A percentile compares a stretch with the other conserved stretches of the same genome.
phyloP scores from a whole-genome alignment of 257 asterid genomes.

The Solanum chilense region DNA sequence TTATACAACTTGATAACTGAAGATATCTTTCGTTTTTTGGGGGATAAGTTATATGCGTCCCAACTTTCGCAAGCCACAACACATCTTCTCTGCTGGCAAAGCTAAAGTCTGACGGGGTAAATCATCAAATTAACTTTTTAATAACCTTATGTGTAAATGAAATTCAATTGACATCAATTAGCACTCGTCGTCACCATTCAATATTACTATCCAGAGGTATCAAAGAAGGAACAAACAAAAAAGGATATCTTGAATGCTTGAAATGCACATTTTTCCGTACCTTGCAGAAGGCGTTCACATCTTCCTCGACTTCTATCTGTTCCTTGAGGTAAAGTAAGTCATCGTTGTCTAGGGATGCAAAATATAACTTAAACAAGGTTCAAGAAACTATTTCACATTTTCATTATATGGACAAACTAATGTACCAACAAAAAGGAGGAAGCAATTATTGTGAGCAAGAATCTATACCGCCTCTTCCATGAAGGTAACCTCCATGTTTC shows the following conservation, averaged over 20 bases:
- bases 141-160: neutral
- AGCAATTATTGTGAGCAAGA: neutral
- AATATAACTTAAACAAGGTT: slow-evolving; percentile 22
- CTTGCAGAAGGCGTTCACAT: slow-evolving; percentile 93
- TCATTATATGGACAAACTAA: neutral
- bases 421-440: neutral
- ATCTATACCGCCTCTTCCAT: slow-evolving; percentile 85
- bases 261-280: slow-evolving; percentile 95
- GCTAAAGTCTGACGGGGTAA: neutral
- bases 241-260: slow-evolving; percentile 98
- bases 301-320: slow-evolving; percentile 98
- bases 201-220: neutral
- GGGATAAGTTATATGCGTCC: neutral
- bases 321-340: slow-evolving; percentile 97
- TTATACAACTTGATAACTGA: neutral
- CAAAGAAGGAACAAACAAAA: slow-evolving; percentile 5
- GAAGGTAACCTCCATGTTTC: slow-evolving; percentile 98
- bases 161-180: neutral
- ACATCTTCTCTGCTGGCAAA: neutral
- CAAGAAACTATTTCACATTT: neutral
- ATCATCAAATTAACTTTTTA: neutral
- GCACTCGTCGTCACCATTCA: neutral
- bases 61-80: neutral
- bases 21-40: neutral
- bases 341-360: slow-evolving; percentile 97